Evolutionary conservation across 1,139 yeast species (phyloP).

Genomic region (Nakaseomyces delphensis): DNA sequence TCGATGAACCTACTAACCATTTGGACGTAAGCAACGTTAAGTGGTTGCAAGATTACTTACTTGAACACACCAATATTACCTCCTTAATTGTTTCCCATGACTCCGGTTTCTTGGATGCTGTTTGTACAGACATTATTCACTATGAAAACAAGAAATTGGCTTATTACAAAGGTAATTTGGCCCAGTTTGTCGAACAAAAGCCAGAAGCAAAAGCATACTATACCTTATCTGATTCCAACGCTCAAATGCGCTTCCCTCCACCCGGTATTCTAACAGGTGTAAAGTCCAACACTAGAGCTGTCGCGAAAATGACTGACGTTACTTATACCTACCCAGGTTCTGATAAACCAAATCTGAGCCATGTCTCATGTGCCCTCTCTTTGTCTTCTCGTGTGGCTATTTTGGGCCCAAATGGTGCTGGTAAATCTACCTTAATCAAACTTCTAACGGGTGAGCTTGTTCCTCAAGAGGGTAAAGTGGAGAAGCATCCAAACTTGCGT

Average conservation of each 20-base stretch:
- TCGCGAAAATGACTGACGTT: conserved; percentile 81
- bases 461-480: conserved; percentile 82
- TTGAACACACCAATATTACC: conserved; percentile 76
- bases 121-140: conserved; percentile 94
- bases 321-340: conserved; percentile 89
- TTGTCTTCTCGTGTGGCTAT: conserved; percentile 93
- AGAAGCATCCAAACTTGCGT: conserved; percentile 96
- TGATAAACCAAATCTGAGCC: conserved; percentile 63
- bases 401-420: conserved; percentile 98
- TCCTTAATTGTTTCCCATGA: conserved; percentile 96
- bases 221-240: conserved; percentile 87
- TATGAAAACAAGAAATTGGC: conserved; percentile 92
- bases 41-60: conserved; percentile 86
- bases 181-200: conserved; percentile 81
- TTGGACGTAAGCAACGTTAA: conserved; percentile 89
- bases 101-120: conserved; percentile 90
- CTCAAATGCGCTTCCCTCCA: conserved; percentile 97
- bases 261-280: conserved; percentile 97
- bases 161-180: conserved; percentile 90
- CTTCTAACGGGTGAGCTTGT: conserved; percentile 83
- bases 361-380: conserved; percentile 82
- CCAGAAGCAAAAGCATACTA: conserved; percentile 97
- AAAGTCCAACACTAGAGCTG: conserved; percentile 88
- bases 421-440: conserved; percentile 92
- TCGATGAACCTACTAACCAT: conserved; percentile 98